Evolutionary conservation across 768 basidiomycete genomes (phyloP), one percentile per base, ranked within the genome.

Genomic region (Agrocybe praecox): DNA sequence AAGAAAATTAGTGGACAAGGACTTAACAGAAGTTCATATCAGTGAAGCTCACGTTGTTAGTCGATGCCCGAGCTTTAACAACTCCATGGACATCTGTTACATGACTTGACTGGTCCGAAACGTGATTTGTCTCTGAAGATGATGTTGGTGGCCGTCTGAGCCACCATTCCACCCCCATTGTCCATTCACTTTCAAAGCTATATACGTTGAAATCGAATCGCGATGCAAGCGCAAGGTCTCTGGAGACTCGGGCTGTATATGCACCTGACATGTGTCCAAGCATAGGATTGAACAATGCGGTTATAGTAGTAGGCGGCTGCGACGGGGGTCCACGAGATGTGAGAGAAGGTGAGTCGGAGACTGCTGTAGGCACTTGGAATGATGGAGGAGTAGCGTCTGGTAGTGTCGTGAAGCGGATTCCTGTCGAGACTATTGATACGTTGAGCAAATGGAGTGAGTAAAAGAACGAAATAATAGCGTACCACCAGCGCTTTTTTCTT

Each of bases 141-240:
- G 72, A 69, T 12, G 72, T 64, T 18, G 71, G 73, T 5, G 79
- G 74, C 21, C 86, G 82, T 19, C 94, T 83, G 68, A 94, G 82
- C 94, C 94, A 97, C 93, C 94, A 97, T 70, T 98, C 96, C 1
- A 91, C 89, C 2, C 96, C 96, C 76, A 98, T 84, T 10, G 92
- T 89, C 89, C 95, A 90, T 69, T 98, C 96, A 71, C 93, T 95
- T 63, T 96, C 94, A 71, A 94, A 98, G 72, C 92, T 95, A 69
- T 98, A 97, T 23, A 96, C 84, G 66, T 98, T 98, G 74, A 98
- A 94, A 68, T 98, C 94, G 67, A 96, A 98, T 19, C 93, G 86
- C 0, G 93, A 90, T 49, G 92, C 92, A 18, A 98, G 69, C 0
- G 93, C 86, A 42, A 98, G 83, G 69, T 96, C 92, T 12, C 83